Conservation (phyloP, 108 stramenopile species). For the Fragilaria radians region DNA sequence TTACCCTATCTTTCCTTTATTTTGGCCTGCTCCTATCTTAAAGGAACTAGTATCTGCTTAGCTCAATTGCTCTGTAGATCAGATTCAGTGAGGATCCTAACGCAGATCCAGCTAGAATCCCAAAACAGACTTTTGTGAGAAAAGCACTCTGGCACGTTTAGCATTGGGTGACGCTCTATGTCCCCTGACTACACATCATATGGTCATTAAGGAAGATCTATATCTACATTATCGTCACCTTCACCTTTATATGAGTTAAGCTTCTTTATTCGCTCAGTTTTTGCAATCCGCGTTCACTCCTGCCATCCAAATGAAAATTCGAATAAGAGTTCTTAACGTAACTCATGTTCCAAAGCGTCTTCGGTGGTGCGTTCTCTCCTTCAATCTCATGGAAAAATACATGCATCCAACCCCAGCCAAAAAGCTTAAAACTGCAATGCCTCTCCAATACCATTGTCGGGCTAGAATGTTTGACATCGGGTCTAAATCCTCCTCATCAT, state of each 20-base stretch:
- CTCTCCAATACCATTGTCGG: slow-evolving; percentile 34
- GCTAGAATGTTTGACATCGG: background rate
- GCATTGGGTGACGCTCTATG: too few relatives aligned
- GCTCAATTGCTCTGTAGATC: too few relatives aligned
- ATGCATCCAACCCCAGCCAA: slow-evolving; percentile 40
- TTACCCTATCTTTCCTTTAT: too few relatives aligned
- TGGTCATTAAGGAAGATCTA: background rate
- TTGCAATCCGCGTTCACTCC: background rate
- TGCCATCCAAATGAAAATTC: background rate
- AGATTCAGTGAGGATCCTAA: too few relatives aligned
- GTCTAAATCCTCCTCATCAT: slow-evolving; percentile 5
- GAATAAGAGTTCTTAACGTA: too few relatives aligned
- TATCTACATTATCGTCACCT: background rate
- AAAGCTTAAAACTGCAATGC: slow-evolving; percentile 34
- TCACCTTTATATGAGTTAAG: too few relatives aligned
- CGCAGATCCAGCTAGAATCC: too few relatives aligned
- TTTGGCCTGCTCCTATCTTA: too few relatives aligned
- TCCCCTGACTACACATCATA: background rate
- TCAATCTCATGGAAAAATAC: slow-evolving; percentile 29
- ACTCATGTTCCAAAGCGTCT: slow-evolving; percentile 5
- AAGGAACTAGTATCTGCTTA: too few relatives aligned
- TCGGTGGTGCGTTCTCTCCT: slow-evolving; percentile 1
- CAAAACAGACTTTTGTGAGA: too few relatives aligned
- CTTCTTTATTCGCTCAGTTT: background rate
- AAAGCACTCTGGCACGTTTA: too few relatives aligned